Evolutionary conservation across 495 filamentous ascomycete genomes (phyloP).

Genomic region (Neurospora sp.): DNA sequence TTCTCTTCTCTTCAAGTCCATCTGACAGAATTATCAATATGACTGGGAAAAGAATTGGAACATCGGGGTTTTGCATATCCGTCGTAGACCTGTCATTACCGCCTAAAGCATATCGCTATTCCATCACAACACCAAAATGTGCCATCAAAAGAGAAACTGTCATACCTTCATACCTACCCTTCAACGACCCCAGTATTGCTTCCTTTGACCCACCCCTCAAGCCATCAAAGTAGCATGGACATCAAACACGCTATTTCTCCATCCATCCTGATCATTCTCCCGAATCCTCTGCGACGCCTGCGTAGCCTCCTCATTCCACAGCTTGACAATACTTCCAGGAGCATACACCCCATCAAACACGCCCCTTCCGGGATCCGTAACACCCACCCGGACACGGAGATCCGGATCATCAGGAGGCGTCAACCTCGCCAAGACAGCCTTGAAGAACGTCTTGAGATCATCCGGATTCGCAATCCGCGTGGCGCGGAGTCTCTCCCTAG

Average conservation of each 20-base stretch:
- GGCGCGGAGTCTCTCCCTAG: slow-evolving; percentile 75
- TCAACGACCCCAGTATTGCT: neutral
- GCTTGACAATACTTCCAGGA: slow-evolving; percentile 75
- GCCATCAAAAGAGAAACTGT: neutral
- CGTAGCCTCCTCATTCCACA: slow-evolving; percentile 73
- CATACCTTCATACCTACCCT: neutral
- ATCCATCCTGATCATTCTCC: slow-evolving; percentile 57
- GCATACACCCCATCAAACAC: slow-evolving; percentile 79
- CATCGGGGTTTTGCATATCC: neutral
- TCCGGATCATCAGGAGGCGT: slow-evolving; percentile 62
- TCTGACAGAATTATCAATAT: neutral
- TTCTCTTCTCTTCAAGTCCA: neutral
- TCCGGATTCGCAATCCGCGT: slow-evolving; percentile 73
- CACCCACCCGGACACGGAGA: slow-evolving; percentile 57
- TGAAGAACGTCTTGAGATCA: slow-evolving; percentile 70
- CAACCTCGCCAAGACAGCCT: slow-evolving; percentile 66
- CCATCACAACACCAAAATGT: neutral
- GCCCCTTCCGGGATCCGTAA: slow-evolving; percentile 51
- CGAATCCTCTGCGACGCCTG: slow-evolving; percentile 51
- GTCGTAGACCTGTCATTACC: neutral
- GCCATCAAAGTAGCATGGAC: slow-evolving; percentile 32
- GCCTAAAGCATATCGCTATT: neutral
- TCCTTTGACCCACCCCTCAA: neutral
- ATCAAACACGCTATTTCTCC: slow-evolving; percentile 84
- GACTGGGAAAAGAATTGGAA: neutral